phyloP scores from a whole-genome alignment of 306 rosid species.

The Vigna hirtella region DNA sequence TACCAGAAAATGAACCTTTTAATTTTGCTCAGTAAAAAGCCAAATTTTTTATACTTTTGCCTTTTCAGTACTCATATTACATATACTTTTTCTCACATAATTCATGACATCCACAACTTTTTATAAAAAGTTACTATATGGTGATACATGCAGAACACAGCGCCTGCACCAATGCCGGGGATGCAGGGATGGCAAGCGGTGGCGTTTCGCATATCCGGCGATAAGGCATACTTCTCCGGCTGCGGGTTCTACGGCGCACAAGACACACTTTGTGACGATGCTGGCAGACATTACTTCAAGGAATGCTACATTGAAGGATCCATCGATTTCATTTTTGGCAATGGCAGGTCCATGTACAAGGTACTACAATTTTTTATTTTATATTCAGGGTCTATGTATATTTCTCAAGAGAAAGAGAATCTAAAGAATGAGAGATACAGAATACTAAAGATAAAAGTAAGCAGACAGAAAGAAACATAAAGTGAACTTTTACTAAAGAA shows the following conservation, averaged over 20 bases:
- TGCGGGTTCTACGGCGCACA: constrained; percentile 92
- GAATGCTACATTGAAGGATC: constrained; percentile 90
- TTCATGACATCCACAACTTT: too few species aligned
- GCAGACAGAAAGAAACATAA: neutral
- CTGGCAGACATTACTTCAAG: constrained; percentile 94
- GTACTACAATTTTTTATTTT: constrained; percentile 35
- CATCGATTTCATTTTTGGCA: constrained; percentile 91
- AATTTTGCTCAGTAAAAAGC: too few species aligned
- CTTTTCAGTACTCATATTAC: too few species aligned
- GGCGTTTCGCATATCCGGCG: constrained; percentile 84
- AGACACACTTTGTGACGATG: constrained; percentile 92
- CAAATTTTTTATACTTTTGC: too few species aligned
- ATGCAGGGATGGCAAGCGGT: constrained; percentile 95
- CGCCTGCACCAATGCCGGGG: constrained; percentile 96
- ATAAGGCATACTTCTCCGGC: constrained; percentile 86
- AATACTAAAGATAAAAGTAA: neutral
- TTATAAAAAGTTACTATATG: too few species aligned
- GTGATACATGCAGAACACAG: constrained; percentile 66
- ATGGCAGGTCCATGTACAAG: constrained; percentile 94
- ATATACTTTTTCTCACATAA: too few species aligned
- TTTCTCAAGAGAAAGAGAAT: neutral
- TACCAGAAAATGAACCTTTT: too few species aligned
- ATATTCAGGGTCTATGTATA: too few species aligned
- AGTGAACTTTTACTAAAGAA: neutral
- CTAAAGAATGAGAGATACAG: neutral